Conservation (phyloP, 495 filamentous ascomycete species). For the Penicillium arizonense region DNA sequence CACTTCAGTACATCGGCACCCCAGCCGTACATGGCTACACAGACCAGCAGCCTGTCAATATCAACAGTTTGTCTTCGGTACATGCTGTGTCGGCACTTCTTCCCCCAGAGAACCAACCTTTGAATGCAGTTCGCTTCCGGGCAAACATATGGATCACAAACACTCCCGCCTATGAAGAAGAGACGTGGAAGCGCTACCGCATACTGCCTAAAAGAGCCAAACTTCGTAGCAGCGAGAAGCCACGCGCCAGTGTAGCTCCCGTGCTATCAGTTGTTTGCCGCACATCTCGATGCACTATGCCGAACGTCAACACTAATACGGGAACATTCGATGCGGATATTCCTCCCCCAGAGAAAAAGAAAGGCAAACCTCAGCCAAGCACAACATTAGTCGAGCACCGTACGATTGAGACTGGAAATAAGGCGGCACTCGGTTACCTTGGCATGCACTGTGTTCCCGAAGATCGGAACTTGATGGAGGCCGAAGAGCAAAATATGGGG, state of each 20-base stretch:
- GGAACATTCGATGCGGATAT: conserved; percentile 13
- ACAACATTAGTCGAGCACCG: conserved; percentile 13
- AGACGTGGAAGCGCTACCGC: conserved; percentile 14
- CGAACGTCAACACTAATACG: conserved; percentile 13
- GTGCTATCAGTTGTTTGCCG: conserved; percentile 15
- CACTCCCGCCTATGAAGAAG: conserved; percentile 13
- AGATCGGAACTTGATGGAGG: conserved; percentile 9
- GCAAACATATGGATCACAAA: conserved; percentile 18
- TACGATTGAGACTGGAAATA: conserved; percentile 15
- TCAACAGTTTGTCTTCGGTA: conserved; percentile 18
- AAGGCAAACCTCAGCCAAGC: conserved; percentile 17
- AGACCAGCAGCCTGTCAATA: conserved; percentile 19
- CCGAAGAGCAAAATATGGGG: conserved; percentile 3
- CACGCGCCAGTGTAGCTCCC: conserved; percentile 4
- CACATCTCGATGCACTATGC: conserved; percentile 20
- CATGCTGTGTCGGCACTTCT: conserved; percentile 15
- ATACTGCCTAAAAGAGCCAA: conserved; percentile 2
- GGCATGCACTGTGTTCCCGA: conserved; percentile 21
- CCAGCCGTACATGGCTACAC: conserved; percentile 17
- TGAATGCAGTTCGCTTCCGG: conserved; percentile 18
- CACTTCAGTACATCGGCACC: conserved; percentile 14
- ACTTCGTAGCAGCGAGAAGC: not conserved
- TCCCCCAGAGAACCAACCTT: conserved; percentile 15
- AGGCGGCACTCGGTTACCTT: conserved; percentile 15
- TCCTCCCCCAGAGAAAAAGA: conserved; percentile 10